Base-by-base conservation (phyloP, 2,329 filamentous ascomycete species). In the Clonostachys rosea region DNA sequence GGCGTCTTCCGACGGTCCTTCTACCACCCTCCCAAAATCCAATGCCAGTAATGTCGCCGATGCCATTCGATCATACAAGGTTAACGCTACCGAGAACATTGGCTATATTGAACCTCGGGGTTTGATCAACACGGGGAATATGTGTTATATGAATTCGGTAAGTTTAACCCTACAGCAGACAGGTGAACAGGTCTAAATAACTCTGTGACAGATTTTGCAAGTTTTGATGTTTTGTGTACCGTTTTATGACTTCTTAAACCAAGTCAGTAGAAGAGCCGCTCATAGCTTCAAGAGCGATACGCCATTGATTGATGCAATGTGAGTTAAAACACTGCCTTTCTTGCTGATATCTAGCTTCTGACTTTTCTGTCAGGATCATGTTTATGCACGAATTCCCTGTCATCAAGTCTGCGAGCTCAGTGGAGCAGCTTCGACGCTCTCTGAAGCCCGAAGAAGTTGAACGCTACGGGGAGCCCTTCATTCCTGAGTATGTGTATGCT, bases 121-220 rank as follows among this genome's bases (percentile, higher is more conserved):
- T 43, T 79, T 99, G 60, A 88, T 96, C 56, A 99, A 99, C 69
- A 95, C 92, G 39, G 94, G 94, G 44, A 97, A 99, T 63, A 95
- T 97, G 89, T 99, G 94, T 69, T 99, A 99, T 70, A 97, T 99
- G 94, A 99, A 97, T 74, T 96, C 94, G 53, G 92, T 96, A 77
- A 71, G 89, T 72, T n/a, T 14, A 33, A 20, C 11, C 5, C 16
- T 40, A 20, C n/a, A 13, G 36, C 37, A 14, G 43, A 37, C 35
- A 45, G 17, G 33, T 17, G 20, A n/a, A 34, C 9, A 43, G 14
- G 47, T 55, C 49, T n/a, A 18, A 39, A 6, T 68, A 77, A 60
- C 78, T 56, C 33, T 36, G 8, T 8, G 40, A 8, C 54, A 96
- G 91, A 86, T 97, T 65, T 79, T 99, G 54, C 94, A 99, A 86